Base-by-base conservation (phyloP, 2,329 filamentous ascomycete genomes). In the Fusarium torreyae region DNA sequence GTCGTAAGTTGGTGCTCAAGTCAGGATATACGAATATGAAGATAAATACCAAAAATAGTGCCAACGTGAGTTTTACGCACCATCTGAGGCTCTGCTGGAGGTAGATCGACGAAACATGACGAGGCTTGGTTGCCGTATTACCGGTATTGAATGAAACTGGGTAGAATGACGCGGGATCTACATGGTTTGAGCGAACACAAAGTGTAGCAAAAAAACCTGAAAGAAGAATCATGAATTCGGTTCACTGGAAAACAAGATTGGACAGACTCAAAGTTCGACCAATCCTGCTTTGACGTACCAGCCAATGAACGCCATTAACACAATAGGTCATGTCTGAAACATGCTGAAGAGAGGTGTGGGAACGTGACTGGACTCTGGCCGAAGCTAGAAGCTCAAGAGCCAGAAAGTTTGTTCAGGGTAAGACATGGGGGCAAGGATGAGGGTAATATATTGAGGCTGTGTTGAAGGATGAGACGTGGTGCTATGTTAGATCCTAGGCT, bases 381-480 rank as follows among this genome's bases (percentile, higher is more conserved):
- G 36, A 17, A 56, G 33, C 44, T 50, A 39, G 44, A 33, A 56
- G 11, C 24, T 9, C n/a, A 55, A 40, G 34, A 50, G 17, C 38
- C 58, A 50, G 34, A 40, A 43, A 57, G 48, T 13, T 2, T 40
- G 14, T 50, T 48, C 49, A 68, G 59, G 51, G 52, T 58, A 58
- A 58, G 59, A 51, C 49, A 68, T 68, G 63, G 57, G 45, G 15
- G 34, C 34, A 36, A 17, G 34, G 26, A 11, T 17, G 38, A 44
- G 18, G 28, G 44, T 26, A 26, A 28, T 20, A 46, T 26, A 26
- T 52, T 63, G 66, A 67, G 66, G 66, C 66, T 69, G 62, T 69
- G 66, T 48, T 54, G 33, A 33, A 63, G 44, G 57, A 66, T 57
- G 56, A 54, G 55, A 48, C 57, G 55, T 39, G 24, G 10, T 17